phyloP scores from a whole-genome alignment of 2,329 filamentous ascomycete species.

The Colletotrichum musae region DNA sequence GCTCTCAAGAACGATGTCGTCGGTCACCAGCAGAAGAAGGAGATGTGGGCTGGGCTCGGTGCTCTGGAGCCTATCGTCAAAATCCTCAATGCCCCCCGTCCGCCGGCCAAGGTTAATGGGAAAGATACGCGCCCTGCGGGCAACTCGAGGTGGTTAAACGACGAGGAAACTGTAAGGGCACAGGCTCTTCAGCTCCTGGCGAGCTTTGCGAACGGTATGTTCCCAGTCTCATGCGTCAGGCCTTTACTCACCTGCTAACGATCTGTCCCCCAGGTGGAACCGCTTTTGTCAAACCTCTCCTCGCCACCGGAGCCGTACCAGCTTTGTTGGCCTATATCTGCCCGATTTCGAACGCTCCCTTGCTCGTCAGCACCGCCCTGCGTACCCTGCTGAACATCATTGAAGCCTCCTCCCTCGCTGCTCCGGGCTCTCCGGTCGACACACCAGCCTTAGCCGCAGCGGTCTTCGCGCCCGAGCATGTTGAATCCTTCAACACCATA shows the following conservation, averaged over 20 bases:
- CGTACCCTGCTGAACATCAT: slow-evolving; percentile 81
- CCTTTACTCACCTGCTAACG: slow-evolving; percentile 4
- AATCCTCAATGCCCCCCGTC: slow-evolving; percentile 57
- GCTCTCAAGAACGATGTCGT: slow-evolving; percentile 90
- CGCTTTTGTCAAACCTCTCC: slow-evolving; percentile 81
- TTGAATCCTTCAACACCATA: slow-evolving; percentile 63
- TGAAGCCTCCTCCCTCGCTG: slow-evolving; percentile 72
- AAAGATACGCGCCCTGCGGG: slow-evolving; percentile 54
- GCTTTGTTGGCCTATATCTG: slow-evolving; percentile 81
- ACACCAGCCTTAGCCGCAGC: slow-evolving; percentile 70
- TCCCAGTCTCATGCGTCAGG: not conserved
- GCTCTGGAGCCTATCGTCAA: slow-evolving; percentile 72
- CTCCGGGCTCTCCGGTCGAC: slow-evolving; percentile 63
- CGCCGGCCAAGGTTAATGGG: slow-evolving; percentile 53
- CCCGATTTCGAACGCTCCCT: slow-evolving; percentile 72
- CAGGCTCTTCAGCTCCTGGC: slow-evolving; percentile 89
- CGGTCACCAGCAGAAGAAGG: slow-evolving; percentile 90
- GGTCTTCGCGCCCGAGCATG: slow-evolving; percentile 65
- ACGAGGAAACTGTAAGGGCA: slow-evolving; percentile 78
- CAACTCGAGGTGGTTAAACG: slow-evolving; percentile 56
- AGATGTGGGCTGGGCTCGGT: slow-evolving; percentile 80
- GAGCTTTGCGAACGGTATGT: slow-evolving; percentile 85
- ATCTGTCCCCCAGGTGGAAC: slow-evolving; percentile 75
- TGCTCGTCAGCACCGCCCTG: slow-evolving; percentile 81
- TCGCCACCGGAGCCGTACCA: slow-evolving; percentile 77